Evolutionary conservation across 177 flowering plant species (phyloP), one percentile per base, ranked within the genome.

Genomic region (Vitis hybrid): DNA sequence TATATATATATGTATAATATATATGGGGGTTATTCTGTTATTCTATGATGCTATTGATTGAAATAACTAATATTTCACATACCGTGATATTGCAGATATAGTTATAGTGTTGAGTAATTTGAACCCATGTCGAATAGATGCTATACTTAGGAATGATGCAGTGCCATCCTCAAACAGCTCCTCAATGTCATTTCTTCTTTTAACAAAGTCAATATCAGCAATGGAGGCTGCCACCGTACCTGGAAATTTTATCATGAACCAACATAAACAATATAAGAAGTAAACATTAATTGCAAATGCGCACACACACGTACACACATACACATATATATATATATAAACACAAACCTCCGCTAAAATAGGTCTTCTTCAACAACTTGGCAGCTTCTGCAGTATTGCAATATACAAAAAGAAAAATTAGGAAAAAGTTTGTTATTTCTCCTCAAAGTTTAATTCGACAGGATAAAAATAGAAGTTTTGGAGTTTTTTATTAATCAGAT

Each of bases 151-250:
- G 79, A 93, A 95, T 52, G 98, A 85, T 70, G 60, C 56, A 53
- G 91, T 91, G 3, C 99, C 99, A 88, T 95, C 94, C 86, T 95
- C 99, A 80, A 95, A 91, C 59, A 74, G 81, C 76, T 88, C 97
- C 74, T 93, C 97, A 74, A 91, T 64, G 26, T 85, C 84, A 48
- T 81, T 82, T 76, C 99, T 89, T 75, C 89, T 88, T 78, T 72
- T 89, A 15, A 90, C 88, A 78, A 84, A 91, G 78, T 95, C 97
- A 75, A 88, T 75, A 72, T 95, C 98, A 71, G 99, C 94, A 63
- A 95, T 87, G 26, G 97, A 84, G 70, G 98, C 93, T 73, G 97
- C 96, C 65, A 95, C 99, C 7, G 99, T 95, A 59, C 99, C 99
- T 94, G 82, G 45, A 75, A 71, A 64, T 16, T 39, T 65, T 45